phyloP scores from a whole-genome alignment of 306 rosid genomes.

The Arachis hypogaea region DNA sequence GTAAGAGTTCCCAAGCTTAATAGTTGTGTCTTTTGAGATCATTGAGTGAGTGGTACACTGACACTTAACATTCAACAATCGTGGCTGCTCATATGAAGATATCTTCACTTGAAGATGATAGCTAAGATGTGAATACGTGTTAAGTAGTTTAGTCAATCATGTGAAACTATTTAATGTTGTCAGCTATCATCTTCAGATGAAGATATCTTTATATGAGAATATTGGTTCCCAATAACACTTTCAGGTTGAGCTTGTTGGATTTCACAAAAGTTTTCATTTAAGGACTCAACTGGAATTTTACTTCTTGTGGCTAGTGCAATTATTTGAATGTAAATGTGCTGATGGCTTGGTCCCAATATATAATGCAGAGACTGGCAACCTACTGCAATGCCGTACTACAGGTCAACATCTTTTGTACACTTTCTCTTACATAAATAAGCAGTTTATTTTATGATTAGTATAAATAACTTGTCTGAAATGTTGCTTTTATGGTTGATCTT shows the following conservation, averaged over 20 bases:
- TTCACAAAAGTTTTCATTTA: conserved; percentile 18
- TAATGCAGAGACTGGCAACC: conserved; percentile 62
- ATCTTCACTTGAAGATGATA: too few species aligned
- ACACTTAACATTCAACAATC: background rate
- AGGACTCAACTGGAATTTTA: background rate
- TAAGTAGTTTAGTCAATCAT: too few species aligned
- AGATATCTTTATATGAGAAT: too few species aligned
- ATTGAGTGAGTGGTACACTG: background rate
- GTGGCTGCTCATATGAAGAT: too few species aligned
- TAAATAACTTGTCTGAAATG: background rate
- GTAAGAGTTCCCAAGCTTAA: conserved; percentile 55
- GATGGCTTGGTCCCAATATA: conserved; percentile 31
- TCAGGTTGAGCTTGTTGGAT: background rate
- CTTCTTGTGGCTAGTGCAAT: background rate
- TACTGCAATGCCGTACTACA: conserved; percentile 58
- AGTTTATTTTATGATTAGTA: conserved; percentile 14
- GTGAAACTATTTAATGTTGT: too few species aligned
- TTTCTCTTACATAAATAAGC: background rate
- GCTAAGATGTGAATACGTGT: too few species aligned
- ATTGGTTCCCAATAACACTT: background rate
- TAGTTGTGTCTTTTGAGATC: background rate
- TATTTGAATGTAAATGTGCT: conserved; percentile 23
- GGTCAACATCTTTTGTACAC: conserved; percentile 48
- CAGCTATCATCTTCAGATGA: too few species aligned
- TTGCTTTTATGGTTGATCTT: background rate